A percentile compares a stretch with the other conserved stretches of the same genome.
phyloP scores from a whole-genome alignment of 1,284 basidiomycete species.

The Butyriboletus pseudospeciosus region DNA sequence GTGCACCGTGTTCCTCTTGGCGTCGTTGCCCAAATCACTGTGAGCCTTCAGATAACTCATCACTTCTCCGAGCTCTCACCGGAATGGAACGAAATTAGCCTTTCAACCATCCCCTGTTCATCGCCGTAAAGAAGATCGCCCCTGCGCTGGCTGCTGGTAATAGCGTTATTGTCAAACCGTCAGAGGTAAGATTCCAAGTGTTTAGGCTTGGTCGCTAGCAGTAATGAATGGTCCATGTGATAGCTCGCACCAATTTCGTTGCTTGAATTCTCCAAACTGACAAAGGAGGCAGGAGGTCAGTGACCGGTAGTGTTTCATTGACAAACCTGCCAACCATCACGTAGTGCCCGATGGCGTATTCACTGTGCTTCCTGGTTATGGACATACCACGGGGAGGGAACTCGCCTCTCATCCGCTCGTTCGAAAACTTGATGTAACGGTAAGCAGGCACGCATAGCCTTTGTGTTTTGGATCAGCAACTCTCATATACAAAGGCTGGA shows the following conservation, averaged over 20 bases:
- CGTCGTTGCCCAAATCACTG: conserved; percentile 80
- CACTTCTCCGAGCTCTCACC: conserved; percentile 1
- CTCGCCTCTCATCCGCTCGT: conserved; percentile 63
- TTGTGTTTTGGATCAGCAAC: conserved; percentile 1
- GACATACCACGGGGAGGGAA: conserved; percentile 56
- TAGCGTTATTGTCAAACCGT: conserved; percentile 77
- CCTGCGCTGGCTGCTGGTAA: conserved; percentile 83
- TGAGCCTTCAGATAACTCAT: conserved; percentile 30
- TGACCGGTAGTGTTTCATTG: background rate
- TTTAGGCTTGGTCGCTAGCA: background rate
- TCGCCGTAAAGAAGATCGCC: conserved; percentile 81
- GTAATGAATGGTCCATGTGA: background rate
- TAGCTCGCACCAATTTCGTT: conserved; percentile 75
- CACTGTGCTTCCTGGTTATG: conserved; percentile 68
- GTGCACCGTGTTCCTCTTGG: conserved; percentile 75
- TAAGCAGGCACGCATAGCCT: conserved; percentile 32
- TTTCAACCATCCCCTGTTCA: conserved; percentile 79
- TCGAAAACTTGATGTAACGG: conserved; percentile 79
- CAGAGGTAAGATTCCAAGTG: conserved; percentile 46
- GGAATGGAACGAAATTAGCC: conserved; percentile 43
- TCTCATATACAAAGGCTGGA: conserved; percentile 54
- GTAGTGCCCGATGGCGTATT: conserved; percentile 72
- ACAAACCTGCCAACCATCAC: background rate
- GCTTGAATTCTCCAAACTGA: conserved; percentile 67
- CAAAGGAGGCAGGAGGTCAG: conserved; percentile 61